Evolutionary conservation across 2,329 filamentous ascomycete species (phyloP).

Genomic region (Byssothecium circinans): DNA sequence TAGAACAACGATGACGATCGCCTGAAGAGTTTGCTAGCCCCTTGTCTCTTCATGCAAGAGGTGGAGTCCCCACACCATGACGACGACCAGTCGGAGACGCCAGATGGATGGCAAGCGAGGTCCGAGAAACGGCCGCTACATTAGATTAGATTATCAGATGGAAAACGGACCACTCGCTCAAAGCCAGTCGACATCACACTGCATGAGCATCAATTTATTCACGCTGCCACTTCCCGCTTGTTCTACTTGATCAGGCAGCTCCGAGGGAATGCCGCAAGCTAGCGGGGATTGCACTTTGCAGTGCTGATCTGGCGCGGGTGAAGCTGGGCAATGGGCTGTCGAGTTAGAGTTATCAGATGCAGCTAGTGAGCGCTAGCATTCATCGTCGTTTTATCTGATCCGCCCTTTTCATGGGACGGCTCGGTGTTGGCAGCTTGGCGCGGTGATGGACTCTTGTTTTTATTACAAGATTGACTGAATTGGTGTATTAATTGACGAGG

Average conservation of each 20-base stretch:
- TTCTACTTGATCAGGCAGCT: conserved; percentile 21
- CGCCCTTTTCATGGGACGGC: conserved; percentile 25
- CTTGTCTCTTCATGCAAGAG: background rate
- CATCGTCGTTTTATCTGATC: conserved; percentile 33
- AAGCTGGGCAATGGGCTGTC: too few relatives aligned
- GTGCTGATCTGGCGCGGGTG: too few relatives aligned
- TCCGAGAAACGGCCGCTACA: conserved; percentile 35
- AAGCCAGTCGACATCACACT: conserved; percentile 32
- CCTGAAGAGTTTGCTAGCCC: too few relatives aligned
- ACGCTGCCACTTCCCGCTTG: conserved; percentile 4
- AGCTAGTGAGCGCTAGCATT: conserved; percentile 19
- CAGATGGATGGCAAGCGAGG: background rate
- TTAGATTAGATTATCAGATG: conserved; percentile 23
- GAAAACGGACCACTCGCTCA: background rate
- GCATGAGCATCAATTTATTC: conserved; percentile 12
- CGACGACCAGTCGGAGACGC: background rate
- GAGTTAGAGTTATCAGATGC: conserved; percentile 39
- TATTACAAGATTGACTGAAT: background rate
- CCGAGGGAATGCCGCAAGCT: conserved; percentile 6
- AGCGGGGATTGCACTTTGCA: too few relatives aligned
- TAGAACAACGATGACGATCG: too few relatives aligned
- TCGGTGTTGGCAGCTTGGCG: background rate
- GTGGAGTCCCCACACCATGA: background rate
- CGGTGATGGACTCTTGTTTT: background rate
- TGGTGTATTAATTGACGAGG: too few relatives aligned